These are phyloP conservation scores for Trametes sanguinea DNA, from an alignment of 768 basidiomycete species.

Conservation along the genomic window DNA sequence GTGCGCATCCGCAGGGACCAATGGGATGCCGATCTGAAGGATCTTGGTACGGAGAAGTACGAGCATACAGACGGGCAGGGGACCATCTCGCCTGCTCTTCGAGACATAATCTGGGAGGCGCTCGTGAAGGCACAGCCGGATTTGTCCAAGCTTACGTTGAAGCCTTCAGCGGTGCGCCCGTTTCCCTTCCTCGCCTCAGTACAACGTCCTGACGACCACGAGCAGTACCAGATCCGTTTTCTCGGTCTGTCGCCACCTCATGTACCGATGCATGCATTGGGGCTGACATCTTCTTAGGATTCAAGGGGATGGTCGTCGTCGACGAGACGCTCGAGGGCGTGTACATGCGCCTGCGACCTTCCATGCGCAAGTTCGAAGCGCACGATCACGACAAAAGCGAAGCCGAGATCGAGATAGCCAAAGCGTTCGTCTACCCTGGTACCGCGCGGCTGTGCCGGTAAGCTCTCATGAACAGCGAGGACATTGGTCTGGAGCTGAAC, in stretches of 20 bases:
- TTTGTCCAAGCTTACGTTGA: conserved; percentile 36
- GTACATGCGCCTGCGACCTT: conserved; percentile 65
- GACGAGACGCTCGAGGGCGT: conserved; percentile 57
- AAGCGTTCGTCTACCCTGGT: conserved; percentile 59
- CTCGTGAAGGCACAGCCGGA: conserved; percentile 45
- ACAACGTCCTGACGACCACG: neutral
- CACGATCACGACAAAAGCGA: conserved; percentile 37
- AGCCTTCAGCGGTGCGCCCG: conserved; percentile 61
- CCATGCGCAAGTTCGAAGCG: conserved; percentile 75
- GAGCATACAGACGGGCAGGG: conserved; percentile 79
- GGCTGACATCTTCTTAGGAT: conserved; percentile 31
- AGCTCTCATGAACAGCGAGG: conserved; percentile 10
- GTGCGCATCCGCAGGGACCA: conserved; percentile 54
- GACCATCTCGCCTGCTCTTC: conserved; percentile 65
- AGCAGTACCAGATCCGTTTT: conserved; percentile 76
- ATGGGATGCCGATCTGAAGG: conserved; percentile 63
- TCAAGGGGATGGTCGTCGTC: conserved; percentile 77
- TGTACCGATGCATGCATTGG: neutral
- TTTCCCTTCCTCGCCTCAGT: conserved; percentile 11
- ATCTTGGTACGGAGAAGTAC: conserved; percentile 42
- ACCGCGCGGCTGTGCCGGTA: conserved; percentile 73
- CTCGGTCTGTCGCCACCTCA: conserved; percentile 42
- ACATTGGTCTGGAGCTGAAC: neutral
- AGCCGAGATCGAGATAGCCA: conserved; percentile 74
- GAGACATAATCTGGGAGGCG: conserved; percentile 55